Conservation (phyloP, 768 basidiomycete species). For the Amanita pallidorosea region DNA sequence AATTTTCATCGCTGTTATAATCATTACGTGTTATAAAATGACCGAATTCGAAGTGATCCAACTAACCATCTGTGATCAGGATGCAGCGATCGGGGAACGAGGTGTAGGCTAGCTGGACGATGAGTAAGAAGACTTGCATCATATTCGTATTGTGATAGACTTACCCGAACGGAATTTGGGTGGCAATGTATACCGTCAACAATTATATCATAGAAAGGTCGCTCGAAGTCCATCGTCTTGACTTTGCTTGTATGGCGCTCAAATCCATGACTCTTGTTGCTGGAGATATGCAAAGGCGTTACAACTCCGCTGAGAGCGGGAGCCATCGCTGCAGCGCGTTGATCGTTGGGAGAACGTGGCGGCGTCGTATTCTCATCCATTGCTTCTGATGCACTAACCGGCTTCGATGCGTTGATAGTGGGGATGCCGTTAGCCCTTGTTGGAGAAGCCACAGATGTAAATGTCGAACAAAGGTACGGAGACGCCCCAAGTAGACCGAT, state of each 20-base stretch:
- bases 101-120: slow-evolving; percentile 66
- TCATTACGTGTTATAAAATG: not conserved
- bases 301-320: not conserved
- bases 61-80: slow-evolving; percentile 79
- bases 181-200: slow-evolving; percentile 90
- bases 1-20: slow-evolving; percentile 64
- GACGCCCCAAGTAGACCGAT: slow-evolving; percentile 81
- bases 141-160: slow-evolving; percentile 14
- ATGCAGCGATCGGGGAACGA: slow-evolving; percentile 80
- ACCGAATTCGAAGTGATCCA: not conserved
- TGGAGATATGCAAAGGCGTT: slow-evolving; percentile 19
- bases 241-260: slow-evolving; percentile 28
- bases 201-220: slow-evolving; percentile 84
- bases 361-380: slow-evolving; percentile 49
- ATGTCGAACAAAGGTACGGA: slow-evolving; percentile 40
- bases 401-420: not conserved
- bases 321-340: not conserved
- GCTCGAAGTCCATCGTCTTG: slow-evolving; percentile 33
- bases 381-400: slow-evolving; percentile 39
- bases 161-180: slow-evolving; percentile 78
- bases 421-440: not conserved
- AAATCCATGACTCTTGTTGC: slow-evolving; percentile 15
- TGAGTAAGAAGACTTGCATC: not conserved
- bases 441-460: slow-evolving; percentile 18
- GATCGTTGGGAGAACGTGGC: slow-evolving; percentile 33